Percentiles rank a stretch among this genome's conserved stretches.
Evolutionary conservation across 2,329 filamentous ascomycete genomes (phyloP).

Genomic region (Malbranchea zuffiana): DNA sequence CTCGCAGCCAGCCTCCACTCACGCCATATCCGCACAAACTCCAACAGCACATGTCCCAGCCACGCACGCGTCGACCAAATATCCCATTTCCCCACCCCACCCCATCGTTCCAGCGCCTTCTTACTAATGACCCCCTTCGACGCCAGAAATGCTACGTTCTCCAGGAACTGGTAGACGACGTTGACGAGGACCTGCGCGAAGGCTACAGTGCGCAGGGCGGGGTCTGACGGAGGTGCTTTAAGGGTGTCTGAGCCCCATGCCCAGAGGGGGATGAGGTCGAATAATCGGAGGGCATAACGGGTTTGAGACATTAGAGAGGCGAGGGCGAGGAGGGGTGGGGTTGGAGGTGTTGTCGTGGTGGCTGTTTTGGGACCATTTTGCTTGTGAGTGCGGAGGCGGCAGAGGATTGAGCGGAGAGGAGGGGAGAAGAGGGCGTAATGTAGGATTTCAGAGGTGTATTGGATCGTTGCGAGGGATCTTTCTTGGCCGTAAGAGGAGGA

Average conservation of each 20-base stretch:
- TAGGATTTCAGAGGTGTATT: conserved; percentile 55
- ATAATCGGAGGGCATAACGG: conserved; percentile 46
- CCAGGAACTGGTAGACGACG: conserved; percentile 62
- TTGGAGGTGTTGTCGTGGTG: conserved; percentile 24
- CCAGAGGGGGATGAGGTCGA: conserved; percentile 63
- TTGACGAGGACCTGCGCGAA: conserved; percentile 59
- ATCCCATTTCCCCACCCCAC: conserved; percentile 51
- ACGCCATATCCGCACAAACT: conserved; percentile 56
- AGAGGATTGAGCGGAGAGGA: conserved; percentile 39
- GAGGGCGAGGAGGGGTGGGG: conserved; percentile 41
- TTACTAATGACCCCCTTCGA: conserved; percentile 56
- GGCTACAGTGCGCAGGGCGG: conserved; percentile 43
- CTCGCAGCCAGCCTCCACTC: conserved; percentile 22
- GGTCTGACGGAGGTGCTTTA: conserved; percentile 34
- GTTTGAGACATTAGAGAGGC: conserved; percentile 40
- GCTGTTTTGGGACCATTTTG: conserved; percentile 25
- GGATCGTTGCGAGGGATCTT: conserved; percentile 54
- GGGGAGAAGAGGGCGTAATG: conserved; percentile 48
- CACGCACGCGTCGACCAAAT: conserved; percentile 70
- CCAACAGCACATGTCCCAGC: conserved; percentile 64
- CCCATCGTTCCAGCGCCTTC: conserved; percentile 29
- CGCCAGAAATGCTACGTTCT: conserved; percentile 72
- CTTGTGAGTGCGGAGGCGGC: conserved; percentile 35
- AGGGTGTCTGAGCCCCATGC: conserved; percentile 59
- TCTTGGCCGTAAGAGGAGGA: conserved; percentile 60